Evolutionary conservation across 2,329 filamentous ascomycete species (phyloP), one percentile per base, ranked within the genome.

Genomic region (Epichloe scottii): DNA sequence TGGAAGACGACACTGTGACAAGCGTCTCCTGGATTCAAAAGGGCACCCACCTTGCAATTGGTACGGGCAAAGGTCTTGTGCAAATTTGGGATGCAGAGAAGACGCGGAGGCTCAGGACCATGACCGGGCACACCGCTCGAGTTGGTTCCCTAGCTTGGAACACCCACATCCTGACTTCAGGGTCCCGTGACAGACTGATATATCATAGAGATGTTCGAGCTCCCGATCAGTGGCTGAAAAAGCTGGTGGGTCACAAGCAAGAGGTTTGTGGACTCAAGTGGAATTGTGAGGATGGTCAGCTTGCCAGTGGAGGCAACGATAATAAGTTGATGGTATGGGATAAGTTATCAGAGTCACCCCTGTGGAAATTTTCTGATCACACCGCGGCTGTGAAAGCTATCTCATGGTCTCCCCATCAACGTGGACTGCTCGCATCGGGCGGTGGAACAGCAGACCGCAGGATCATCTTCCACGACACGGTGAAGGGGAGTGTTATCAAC

Each of bases 251-350:
- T 7, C 93, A 98, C 68, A 98, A 97, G 67, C 93, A 98, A 69
- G 93, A 98, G 69, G 89, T 98, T 12, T 98, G 93, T 64, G 93
- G 93, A 8, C 71, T 98, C 48, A 90, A 90, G 61, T 98, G 93
- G 93, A 98, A 98, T 61, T 87, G 87, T 52, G 90, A 97, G 59
- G 91, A 96, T 61, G 87, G 89, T 5, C 93, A 98, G 66, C 77
- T 98, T 26, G 93, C 93, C 12, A 95, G 88, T 51, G 93, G 93
- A 47, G 93, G 93, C 5, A 98, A 98, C 67, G 93, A 98, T 71
- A 98, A 98, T 71, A 97, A 97, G 66, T 76, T 98, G 44, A 93
- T 97, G 79, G 89, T 98, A 23, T 98, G 93, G 93, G 93, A 98
- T 62, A 94, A 94, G 64, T 77, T 96, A 53, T 88, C 84, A n/a